Base-by-base conservation (phyloP, 2,329 filamentous ascomycete genomes). In the Verticillium isaacii region DNA sequence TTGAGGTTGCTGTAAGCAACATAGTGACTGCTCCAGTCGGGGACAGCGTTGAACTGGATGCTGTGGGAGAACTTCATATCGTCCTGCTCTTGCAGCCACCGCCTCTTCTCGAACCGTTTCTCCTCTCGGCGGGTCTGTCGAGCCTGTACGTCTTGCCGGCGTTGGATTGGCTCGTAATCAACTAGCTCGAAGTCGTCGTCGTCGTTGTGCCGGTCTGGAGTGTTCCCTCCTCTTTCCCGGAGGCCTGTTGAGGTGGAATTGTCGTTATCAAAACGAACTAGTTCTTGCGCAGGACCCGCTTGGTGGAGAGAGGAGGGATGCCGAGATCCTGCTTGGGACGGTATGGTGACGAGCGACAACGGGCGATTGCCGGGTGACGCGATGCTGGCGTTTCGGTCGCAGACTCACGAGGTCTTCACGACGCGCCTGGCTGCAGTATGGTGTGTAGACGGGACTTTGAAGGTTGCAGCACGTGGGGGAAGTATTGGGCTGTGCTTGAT, bases 51-150 rank as follows among this genome's bases (percentile, higher is more conserved):
- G 80, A 99, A 99, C 82, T 99, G 95, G 70, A 99, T 89, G 78
- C 94, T 98, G 76, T 99, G 95, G 19, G 94, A 98, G 83, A 99
- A 99, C 89, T 98, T 98, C 95, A 99, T 99, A 73, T 92, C 91
- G 87, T 90, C 88, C 67, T 82, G 85, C 69, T 88, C 82, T 69
- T 91, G 85, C 70, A 93, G 87, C 82, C 85, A 85, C 72, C 81
- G 80, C 74, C 86, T 84, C 81, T 93, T 93, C 74, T 83, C 80
- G 67, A 77, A 76, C 71, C 82, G 78, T 75, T 85, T 88, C 23
- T 72, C 68, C 65, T 66, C 71, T 67, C 68, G 70, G 60, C 73
- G 74, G 41, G 68, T 65, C 62, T 77, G 72, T 60, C 70, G 71
- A 36, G 74, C 72, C 63, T 70, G 65, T 45, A 63, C 66, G 62